Evolutionary conservation across 768 basidiomycete genomes (phyloP), one percentile per base, ranked within the genome.

Genomic region (Chalciporus chontae): DNA sequence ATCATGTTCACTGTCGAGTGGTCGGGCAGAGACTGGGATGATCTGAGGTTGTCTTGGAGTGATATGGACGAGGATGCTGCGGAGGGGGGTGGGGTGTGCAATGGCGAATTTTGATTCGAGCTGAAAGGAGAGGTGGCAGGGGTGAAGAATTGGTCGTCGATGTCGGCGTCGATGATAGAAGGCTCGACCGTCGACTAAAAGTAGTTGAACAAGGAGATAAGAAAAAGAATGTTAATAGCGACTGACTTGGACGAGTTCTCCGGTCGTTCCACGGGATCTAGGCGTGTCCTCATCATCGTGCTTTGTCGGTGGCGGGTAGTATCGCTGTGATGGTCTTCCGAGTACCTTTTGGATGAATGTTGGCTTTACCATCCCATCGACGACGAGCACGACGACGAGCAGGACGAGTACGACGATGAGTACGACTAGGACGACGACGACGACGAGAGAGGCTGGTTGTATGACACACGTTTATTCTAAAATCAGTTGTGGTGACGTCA

Each of bases 261-360:
- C 50, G 18, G 38, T 15, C 19, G 45, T 49, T 57, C 37, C 46
- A 43, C 56, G 47, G 48, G 34, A 34, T 43, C 36, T 44, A 34
- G 23, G 45, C 32, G 29, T n/a, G 34, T 19, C 29, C 13, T 51
- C 43, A 37, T 23, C 5, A 17, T 63, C 48, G 40, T 39, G 23
- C 1, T 48, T 38, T 27, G 55, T 47, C 26, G 40, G 53, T 0
- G 77, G 27, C 3, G 73, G 3, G 15, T 60, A 60, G 64, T 89
- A 89, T 0, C 75, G 69, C 62, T 85, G 81, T 1, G 85, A 86
- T 10, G 87, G 87, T 45, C 73, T 64, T 45, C 80, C 77, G 38
- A 90, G 73, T 39, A 87, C 64, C 36, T 72, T 74, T 65, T 88
- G 85, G 45, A 83, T 57, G 42, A 84, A 61, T 5, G 80, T 79